phyloP scores from a whole-genome alignment of 805 yeast species.

The Saccharomycopsis schoenii region DNA sequence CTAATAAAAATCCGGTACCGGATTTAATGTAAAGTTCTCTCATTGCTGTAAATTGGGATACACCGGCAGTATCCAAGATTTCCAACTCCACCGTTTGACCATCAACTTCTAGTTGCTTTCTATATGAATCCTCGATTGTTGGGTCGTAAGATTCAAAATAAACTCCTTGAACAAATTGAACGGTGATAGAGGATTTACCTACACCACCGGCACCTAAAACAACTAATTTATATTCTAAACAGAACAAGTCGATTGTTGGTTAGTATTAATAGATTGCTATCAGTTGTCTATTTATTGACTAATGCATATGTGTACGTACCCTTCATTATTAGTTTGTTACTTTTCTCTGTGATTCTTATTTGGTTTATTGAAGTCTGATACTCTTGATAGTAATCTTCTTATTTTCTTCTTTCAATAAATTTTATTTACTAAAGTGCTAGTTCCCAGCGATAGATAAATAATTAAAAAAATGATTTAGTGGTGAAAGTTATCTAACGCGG shows the following conservation, averaged over 20 bases:
- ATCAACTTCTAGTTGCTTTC: conserved; percentile 81
- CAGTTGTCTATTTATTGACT: too few relatives aligned
- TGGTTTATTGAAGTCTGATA: too few relatives aligned
- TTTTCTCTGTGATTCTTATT: not conserved
- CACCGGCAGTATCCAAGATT: conserved; percentile 86
- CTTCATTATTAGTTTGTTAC: not conserved
- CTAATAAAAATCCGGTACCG: conserved; percentile 84
- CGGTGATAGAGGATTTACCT: conserved; percentile 90
- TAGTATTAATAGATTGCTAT: too few relatives aligned
- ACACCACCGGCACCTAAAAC: conserved; percentile 97
- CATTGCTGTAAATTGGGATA: conserved; percentile 94
- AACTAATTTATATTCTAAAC: conserved; percentile 71
- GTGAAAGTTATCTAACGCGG: not conserved
- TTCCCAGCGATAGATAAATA: not conserved
- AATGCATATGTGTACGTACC: not conserved
- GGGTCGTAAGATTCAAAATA: conserved; percentile 92
- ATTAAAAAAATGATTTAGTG: not conserved
- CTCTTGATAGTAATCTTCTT: too few relatives aligned
- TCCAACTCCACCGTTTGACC: conserved; percentile 82
- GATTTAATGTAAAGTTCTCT: conserved; percentile 78
- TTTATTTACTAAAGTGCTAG: not conserved
- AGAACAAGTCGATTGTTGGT: not conserved
- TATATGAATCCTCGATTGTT: conserved; percentile 91
- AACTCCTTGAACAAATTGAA: conserved; percentile 83
- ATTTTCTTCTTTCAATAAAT: too few relatives aligned